Evolutionary conservation across 345 rosid species (phyloP), one percentile per base, ranked within the genome.

Genomic region (Eucalyptus erythrocorys): DNA sequence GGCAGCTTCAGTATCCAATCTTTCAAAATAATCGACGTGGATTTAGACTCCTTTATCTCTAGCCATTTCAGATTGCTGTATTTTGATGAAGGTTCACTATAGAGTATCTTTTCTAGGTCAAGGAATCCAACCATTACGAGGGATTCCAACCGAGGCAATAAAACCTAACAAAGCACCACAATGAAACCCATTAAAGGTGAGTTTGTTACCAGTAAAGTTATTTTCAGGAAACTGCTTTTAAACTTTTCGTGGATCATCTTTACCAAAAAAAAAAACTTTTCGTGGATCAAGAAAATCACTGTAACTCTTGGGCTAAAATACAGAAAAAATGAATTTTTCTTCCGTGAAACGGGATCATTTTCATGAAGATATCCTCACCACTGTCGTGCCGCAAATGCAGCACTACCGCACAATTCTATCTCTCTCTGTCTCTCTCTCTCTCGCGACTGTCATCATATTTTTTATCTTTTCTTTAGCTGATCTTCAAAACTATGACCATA

Each of bases 91-190:
- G 21, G 76, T 14, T 14, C 10, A n/a, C 22, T 2, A 1, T 16
- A 8, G 42, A 66, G 22, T 8, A 66, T 4, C 3, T 32, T 4
- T 32, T 66, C 42, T 3, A 15, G 22, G 10, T 14, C 40, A 4
- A 64, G 4, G 40, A 64, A 21, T 64, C 21, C 40, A 3, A 2
- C 5, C 40, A n/a, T 64, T 2, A 0, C 1, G 0, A n/a, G 3
- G 5, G 76, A n/a, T 64, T 64, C 11, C 76, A 64, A 64, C 21
- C 6, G 2, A 64, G 76, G 76, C 10, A 64, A 64, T n/a, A 2
- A 15, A 64, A 64, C 76, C 76, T 64, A 14, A 14, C 3, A 2
- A 14, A 14, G 76, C 5, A 17, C 10, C 37, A 64, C 9, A 64
- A 13, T 30, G 3, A 64, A 64, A 30, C 68, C 6, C 8, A 30